These are phyloP conservation scores for Isoetes taiwanensis DNA, from an alignment of 75 land plant species.

Conservation along the genomic window DNA sequence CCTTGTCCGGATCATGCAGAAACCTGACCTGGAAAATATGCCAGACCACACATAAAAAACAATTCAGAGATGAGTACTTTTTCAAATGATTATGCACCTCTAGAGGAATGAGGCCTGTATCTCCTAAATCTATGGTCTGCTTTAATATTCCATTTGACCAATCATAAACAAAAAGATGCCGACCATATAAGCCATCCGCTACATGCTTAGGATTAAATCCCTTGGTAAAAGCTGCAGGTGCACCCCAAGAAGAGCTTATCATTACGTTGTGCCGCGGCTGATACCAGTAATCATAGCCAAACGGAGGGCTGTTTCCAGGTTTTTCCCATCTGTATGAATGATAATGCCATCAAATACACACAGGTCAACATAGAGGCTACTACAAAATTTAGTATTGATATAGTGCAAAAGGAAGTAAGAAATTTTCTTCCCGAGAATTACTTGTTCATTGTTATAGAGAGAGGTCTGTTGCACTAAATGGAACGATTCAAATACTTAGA, in stretches of 20 bases:
- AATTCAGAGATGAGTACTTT: neutral
- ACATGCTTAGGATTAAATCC: conserved; percentile 86
- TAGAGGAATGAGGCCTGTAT: conserved; percentile 72
- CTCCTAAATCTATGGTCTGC: conserved; percentile 85
- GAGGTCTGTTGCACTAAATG: no score
- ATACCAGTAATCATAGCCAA: conserved; percentile 98
- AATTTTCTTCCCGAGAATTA: no score
- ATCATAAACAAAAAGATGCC: conserved; percentile 72
- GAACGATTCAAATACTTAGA: no score
- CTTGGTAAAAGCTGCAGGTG: conserved; percentile 80
- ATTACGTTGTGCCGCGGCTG: conserved; percentile 95
- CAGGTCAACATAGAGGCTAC: no score
- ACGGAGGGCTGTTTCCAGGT: conserved; percentile 78
- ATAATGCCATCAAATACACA: no score
- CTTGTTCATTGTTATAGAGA: no score
- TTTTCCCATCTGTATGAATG: conserved; percentile 87
- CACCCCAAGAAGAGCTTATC: conserved; percentile 99
- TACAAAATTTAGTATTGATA: no score
- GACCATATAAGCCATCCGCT: conserved; percentile 79
- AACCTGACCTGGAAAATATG: conserved; percentile 64
- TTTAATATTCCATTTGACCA: conserved; percentile 88
- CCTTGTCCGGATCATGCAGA: conserved; percentile 87
- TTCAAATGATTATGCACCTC: conserved; percentile 38
- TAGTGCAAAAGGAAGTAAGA: no score
- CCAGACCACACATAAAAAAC: neutral